phyloP scores from a whole-genome alignment of 331 rosid species.

The Phaseolus coccineus region DNA sequence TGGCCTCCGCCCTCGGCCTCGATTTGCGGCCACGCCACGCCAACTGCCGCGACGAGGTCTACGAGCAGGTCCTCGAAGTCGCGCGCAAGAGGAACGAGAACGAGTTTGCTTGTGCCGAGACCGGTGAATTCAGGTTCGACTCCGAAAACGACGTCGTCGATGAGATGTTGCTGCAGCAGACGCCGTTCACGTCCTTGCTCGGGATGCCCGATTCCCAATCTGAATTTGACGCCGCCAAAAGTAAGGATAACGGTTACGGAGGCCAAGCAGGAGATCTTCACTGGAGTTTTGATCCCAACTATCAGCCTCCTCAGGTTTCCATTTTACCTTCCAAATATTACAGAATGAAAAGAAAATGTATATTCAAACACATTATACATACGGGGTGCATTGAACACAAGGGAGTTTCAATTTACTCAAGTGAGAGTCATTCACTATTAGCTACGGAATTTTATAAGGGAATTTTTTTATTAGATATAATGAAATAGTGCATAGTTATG shows the following conservation, averaged over 20 bases:
- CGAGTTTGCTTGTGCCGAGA: background rate
- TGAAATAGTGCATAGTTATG: background rate
- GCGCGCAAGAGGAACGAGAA: background rate
- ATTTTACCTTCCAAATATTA: background rate
- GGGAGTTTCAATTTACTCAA: too few species aligned
- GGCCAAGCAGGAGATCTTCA: constrained; percentile 38
- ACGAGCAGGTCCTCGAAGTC: constrained; percentile 27
- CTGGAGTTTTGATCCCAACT: constrained; percentile 42
- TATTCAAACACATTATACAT: background rate
- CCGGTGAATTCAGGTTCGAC: background rate
- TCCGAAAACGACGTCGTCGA: background rate
- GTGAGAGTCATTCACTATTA: too few species aligned
- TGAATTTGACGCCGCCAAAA: background rate
- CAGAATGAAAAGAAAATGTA: background rate
- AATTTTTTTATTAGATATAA: background rate
- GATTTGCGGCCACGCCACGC: background rate
- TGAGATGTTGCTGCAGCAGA: constrained; percentile 44
- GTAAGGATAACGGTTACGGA: constrained; percentile 29
- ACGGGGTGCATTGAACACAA: too few species aligned
- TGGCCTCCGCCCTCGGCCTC: constrained; percentile 26
- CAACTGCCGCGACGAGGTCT: background rate
- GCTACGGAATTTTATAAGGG: background rate
- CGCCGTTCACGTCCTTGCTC: constrained; percentile 50
- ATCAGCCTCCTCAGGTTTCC: constrained; percentile 51
- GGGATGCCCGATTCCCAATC: constrained; percentile 26